Evolutionary conservation across 2,329 filamentous ascomycete species (phyloP).

Genomic region (Berkeleyomyces basicola): DNA sequence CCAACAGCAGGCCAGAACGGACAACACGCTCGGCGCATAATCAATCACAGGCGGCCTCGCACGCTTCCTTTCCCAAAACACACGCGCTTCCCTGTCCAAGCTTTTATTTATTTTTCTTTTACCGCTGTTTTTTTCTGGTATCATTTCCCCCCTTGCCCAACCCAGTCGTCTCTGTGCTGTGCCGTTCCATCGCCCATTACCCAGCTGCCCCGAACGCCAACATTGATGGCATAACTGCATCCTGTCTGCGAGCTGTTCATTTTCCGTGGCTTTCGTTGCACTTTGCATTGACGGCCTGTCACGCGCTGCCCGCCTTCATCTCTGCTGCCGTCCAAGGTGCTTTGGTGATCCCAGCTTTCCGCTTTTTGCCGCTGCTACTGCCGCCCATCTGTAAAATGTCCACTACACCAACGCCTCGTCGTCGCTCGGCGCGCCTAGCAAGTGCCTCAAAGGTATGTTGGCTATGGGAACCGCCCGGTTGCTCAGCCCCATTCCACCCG

Average conservation of each 20-base stretch:
- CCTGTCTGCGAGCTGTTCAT: neutral
- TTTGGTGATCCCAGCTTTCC: constrained; percentile 1
- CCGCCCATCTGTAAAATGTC: neutral
- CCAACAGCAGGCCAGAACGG: neutral
- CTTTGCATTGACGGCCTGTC: neutral
- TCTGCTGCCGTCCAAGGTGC: neutral
- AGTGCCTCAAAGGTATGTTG: constrained; percentile 23
- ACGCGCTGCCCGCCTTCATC: neutral
- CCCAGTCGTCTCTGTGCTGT: neutral
- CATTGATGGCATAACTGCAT: neutral
- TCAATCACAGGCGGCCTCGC: neutral
- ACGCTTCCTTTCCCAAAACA: too few relatives aligned
- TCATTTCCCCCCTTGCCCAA: neutral
- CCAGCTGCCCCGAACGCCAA: too few relatives aligned
- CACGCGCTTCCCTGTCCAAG: neutral
- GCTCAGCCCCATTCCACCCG: neutral
- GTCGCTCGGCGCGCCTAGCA: constrained; percentile 29
- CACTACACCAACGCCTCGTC: constrained; percentile 27
- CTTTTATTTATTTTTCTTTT: neutral
- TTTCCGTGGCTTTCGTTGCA: neutral
- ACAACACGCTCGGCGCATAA: neutral
- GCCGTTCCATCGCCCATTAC: too few relatives aligned
- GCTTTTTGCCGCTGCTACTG: neutral
- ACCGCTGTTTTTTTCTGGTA: neutral
- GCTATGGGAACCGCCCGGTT: neutral